These are phyloP conservation scores for Paecilomyces sp. DNA, from an alignment of 2,329 filamentous ascomycete species.

Conservation along the genomic window DNA sequence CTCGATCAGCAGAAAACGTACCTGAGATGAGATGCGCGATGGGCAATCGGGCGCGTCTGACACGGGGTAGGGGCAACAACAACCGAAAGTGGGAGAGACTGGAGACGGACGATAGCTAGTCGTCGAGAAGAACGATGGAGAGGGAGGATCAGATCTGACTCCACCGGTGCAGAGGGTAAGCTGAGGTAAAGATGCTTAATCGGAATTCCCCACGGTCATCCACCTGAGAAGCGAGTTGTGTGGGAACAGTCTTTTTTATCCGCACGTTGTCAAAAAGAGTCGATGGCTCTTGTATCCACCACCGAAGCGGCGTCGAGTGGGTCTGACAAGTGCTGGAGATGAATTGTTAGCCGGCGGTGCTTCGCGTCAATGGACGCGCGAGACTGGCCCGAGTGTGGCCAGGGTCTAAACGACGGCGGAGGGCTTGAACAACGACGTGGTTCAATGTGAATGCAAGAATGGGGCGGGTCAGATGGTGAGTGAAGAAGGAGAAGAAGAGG, in stretches of 20 bases:
- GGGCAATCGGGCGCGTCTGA: not conserved
- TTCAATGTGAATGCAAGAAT: not conserved
- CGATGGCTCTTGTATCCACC: conserved; percentile 33
- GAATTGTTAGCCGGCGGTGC: conserved; percentile 15
- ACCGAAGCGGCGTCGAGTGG: conserved; percentile 25
- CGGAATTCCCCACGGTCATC: conserved; percentile 33
- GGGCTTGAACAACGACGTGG: not conserved
- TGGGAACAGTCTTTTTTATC: conserved; percentile 33
- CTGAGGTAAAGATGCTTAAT: conserved; percentile 26
- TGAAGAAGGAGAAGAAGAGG: conserved; percentile 10
- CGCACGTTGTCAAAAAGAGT: conserved; percentile 32
- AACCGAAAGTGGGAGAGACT: not conserved
- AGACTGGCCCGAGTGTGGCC: not conserved
- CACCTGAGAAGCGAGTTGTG: conserved; percentile 29
- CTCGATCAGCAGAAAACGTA: not conserved
- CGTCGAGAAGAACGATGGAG: conserved; percentile 12
- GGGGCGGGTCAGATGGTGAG: not conserved
- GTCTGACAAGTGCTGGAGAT: conserved; percentile 25
- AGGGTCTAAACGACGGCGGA: not conserved
- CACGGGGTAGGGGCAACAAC: not conserved
- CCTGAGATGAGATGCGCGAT: not conserved
- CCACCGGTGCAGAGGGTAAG: conserved; percentile 22
- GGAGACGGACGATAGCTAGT: conserved; percentile 7
- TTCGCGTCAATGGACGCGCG: conserved; percentile 27
- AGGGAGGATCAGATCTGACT: conserved; percentile 19